Evolutionary conservation across 1,284 basidiomycete species (phyloP).

Genomic region (Pholiota adiposa): DNA sequence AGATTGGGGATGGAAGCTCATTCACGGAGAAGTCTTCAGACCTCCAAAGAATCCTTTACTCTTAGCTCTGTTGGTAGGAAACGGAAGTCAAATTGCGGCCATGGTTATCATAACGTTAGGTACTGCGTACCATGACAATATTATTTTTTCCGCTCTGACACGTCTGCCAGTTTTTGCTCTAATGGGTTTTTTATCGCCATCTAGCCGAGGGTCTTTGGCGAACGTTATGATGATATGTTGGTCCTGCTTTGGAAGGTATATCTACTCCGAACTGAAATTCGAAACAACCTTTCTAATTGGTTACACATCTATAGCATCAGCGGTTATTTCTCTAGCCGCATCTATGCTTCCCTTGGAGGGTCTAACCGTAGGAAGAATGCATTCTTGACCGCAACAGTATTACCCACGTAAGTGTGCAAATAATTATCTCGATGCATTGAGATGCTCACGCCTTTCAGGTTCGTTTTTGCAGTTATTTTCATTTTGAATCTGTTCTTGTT

Average conservation of each 20-base stretch:
- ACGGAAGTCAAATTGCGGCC: constrained; percentile 87
- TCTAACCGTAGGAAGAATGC: constrained; percentile 82
- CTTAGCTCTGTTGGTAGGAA: constrained; percentile 87
- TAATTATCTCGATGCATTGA: background rate
- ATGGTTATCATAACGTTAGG: constrained; percentile 92
- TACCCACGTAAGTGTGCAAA: constrained; percentile 69
- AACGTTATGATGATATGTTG: constrained; percentile 97
- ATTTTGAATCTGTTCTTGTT: constrained; percentile 89
- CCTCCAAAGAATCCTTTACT: constrained; percentile 80
- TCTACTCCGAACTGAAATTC: background rate
- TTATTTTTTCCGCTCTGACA: background rate
- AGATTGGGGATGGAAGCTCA: constrained; percentile 98
- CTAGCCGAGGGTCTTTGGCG: constrained; percentile 92
- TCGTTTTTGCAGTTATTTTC: constrained; percentile 85
- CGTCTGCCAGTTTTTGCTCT: constrained; percentile 80
- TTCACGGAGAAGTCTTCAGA: constrained; percentile 97
- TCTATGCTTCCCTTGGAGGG: constrained; percentile 87
- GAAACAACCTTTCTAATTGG: background rate
- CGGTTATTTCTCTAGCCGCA: constrained; percentile 87
- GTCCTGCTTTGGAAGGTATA: constrained; percentile 88
- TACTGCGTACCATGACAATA: constrained; percentile 34
- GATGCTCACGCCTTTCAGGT: constrained; percentile 39
- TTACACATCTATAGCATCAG: constrained; percentile 59
- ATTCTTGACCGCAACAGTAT: constrained; percentile 85
- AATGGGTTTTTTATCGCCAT: constrained; percentile 96